Base-by-base conservation (phyloP, 352 stramenopile genomes). In the Globisporangium perplexum region DNA sequence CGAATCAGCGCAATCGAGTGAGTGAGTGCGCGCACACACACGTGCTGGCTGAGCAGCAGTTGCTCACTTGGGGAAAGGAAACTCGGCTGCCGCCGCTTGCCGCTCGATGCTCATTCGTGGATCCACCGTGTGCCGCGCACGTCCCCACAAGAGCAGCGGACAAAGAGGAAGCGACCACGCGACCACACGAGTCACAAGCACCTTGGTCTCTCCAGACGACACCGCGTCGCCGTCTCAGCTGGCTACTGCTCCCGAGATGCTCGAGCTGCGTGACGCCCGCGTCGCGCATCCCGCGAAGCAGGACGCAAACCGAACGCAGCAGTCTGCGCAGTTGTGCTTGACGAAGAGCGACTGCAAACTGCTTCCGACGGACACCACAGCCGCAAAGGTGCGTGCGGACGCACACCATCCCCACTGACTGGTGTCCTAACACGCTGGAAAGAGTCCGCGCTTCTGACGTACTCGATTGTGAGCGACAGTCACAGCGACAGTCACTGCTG, bases 51-150 rank as follows among this genome's bases (percentile, higher is more conserved):
- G 44, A 46, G 15, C 23, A 51, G 17, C 15, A 10, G 7, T 14
- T 22, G 17, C 23, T 22, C 36, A 43, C 3, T 24, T 24, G 39
- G 20, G 18, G 30, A 59, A 43, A 39, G 45, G 22, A 43, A 53
- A 41, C 36, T n/a, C 31, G 31, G 23, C 3, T 15, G 28, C 39
- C 10, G 41, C 22, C n/a, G 30, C 7, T 56, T 12, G 23, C 7
- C 3, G 12, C 47, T 46, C 20, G 26, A 8, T 38, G 30, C 18
- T 56, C 55, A 61, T 52, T 61, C 31, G 23, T 31, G 47, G 26
- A 51, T 61, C 44, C 14, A 31, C 55, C 48, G 42, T 7, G 39
- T 14, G 10, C 31, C 4, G 11, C 47, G 49, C 55, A 47, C 46
- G 28, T 31, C 18, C 4, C 20, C 14, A 26, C n/a, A 20, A 12